These are phyloP conservation scores for Penicillium desertorum DNA, from an alignment of 495 filamentous ascomycete genomes.

Conservation along the genomic window DNA sequence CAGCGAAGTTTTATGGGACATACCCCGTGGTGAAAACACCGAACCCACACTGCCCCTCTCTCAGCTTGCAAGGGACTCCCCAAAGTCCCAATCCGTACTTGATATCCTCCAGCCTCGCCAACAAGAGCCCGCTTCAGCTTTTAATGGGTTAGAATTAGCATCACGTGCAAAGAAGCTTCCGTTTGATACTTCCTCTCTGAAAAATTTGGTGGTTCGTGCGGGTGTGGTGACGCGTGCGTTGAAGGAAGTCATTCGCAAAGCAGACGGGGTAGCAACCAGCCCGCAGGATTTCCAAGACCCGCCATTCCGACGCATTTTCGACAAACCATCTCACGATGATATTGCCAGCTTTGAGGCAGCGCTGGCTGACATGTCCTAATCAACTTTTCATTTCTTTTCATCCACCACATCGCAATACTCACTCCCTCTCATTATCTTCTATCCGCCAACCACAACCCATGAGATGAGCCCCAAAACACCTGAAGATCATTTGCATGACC, in stretches of 20 bases:
- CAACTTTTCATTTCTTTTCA: slow-evolving; percentile 9
- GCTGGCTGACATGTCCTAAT: slow-evolving; percentile 29
- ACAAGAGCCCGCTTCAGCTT: slow-evolving; percentile 44
- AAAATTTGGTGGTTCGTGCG: slow-evolving; percentile 82
- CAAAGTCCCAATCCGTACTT: slow-evolving; percentile 76
- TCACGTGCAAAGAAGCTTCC: slow-evolving; percentile 72
- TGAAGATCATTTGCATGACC: slow-evolving; percentile 18
- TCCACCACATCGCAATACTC: slow-evolving; percentile 8
- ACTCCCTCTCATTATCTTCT: slow-evolving; percentile 18
- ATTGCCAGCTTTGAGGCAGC: slow-evolving; percentile 35
- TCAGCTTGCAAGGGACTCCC: slow-evolving; percentile 42
- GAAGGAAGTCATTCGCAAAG: slow-evolving; percentile 74
- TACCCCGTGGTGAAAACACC: background rate
- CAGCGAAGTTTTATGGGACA: slow-evolving; percentile 39
- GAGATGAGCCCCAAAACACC: slow-evolving; percentile 26
- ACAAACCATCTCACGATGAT: slow-evolving; percentile 39
- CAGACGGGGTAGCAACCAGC: slow-evolving; percentile 68
- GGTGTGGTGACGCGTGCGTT: slow-evolving; percentile 70
- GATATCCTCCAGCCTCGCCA: slow-evolving; percentile 75
- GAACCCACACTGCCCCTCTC: slow-evolving; percentile 11
- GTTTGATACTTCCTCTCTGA: slow-evolving; percentile 87
- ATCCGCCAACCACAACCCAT: slow-evolving; percentile 22
- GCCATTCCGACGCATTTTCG: slow-evolving; percentile 48
- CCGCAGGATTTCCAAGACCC: slow-evolving; percentile 47
- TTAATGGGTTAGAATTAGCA: slow-evolving; percentile 38